phyloP scores from a whole-genome alignment of 164 flowering plant genomes.

The Euptelea pleiosperma region DNA sequence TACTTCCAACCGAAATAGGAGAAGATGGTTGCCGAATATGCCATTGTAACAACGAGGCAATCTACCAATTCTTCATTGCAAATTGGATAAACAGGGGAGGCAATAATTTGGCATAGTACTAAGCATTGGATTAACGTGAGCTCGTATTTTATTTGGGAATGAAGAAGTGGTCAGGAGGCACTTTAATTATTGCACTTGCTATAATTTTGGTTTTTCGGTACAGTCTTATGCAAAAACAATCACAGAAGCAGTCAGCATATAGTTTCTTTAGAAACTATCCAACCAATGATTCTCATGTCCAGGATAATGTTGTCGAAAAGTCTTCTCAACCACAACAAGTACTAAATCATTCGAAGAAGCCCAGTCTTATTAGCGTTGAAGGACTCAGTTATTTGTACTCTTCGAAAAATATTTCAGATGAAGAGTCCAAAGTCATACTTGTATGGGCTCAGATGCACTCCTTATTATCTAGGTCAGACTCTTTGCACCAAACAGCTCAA shows the following conservation, averaged over 20 bases:
- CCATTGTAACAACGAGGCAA: no score
- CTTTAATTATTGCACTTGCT: conserved; percentile 47
- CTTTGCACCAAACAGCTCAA: conserved; percentile 68
- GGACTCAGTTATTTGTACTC: conserved; percentile 52
- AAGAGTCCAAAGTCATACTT: conserved; percentile 43
- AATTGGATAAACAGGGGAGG: neutral
- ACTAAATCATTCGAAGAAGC: conserved; percentile 24
- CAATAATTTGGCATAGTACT: neutral
- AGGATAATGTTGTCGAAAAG: conserved; percentile 2
- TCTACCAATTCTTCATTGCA: neutral
- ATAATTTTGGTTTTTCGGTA: conserved; percentile 55
- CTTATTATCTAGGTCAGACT: conserved; percentile 65
- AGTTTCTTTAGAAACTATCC: conserved; percentile 47
- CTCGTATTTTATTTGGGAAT: conserved; percentile 27
- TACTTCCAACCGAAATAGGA: neutral
- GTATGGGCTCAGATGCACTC: conserved; percentile 60
- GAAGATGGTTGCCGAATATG: neutral
- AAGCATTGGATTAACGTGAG: no score
- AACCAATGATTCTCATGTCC: conserved; percentile 10
- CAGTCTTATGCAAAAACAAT: conserved; percentile 32
- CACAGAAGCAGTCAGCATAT: conserved; percentile 49
- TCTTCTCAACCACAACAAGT: conserved; percentile 14
- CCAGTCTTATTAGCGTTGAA: conserved; percentile 37
- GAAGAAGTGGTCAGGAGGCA: conserved; percentile 84
- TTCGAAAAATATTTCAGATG: conserved; percentile 28